A percentile compares a stretch with the other conserved stretches of the same genome.
phyloP scores from a whole-genome alignment of 2,329 filamentous ascomycete species.

The Fusarium beomiforme region DNA sequence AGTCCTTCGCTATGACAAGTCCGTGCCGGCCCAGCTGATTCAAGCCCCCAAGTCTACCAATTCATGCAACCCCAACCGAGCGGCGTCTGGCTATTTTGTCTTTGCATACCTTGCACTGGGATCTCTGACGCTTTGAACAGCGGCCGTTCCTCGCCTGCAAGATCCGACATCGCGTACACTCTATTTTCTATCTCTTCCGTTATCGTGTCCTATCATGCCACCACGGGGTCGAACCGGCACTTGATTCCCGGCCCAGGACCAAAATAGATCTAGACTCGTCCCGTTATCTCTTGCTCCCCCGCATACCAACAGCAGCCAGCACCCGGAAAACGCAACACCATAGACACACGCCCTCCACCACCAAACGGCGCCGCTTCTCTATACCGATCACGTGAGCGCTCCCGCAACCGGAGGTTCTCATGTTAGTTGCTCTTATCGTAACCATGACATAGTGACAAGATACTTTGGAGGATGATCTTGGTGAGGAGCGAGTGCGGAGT shows the following conservation, averaged over 20 bases:
- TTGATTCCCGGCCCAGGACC: slow-evolving; percentile 26
- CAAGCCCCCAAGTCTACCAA: not conserved
- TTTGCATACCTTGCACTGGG: not conserved
- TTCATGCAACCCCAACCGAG: slow-evolving; percentile 10
- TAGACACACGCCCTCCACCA: slow-evolving; percentile 22
- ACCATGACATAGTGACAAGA: slow-evolving; percentile 26
- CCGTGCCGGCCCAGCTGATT: slow-evolving; percentile 20
- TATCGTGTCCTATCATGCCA: slow-evolving; percentile 24
- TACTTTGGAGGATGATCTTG: slow-evolving; percentile 11
- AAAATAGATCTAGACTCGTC: slow-evolving; percentile 15
- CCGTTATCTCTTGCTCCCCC: slow-evolving; percentile 29
- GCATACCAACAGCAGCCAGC: slow-evolving; percentile 4
- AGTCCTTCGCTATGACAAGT: not conserved
- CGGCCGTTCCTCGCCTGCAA: slow-evolving; percentile 3
- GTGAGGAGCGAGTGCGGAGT: slow-evolving; percentile 23
- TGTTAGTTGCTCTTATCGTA: slow-evolving; percentile 32
- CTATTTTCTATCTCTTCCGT: slow-evolving; percentile 1
- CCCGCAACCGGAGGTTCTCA: slow-evolving; percentile 33
- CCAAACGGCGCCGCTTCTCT: not conserved
- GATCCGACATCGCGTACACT: slow-evolving; percentile 16
- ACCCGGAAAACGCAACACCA: not conserved
- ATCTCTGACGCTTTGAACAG: not conserved
- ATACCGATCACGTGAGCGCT: slow-evolving; percentile 38
- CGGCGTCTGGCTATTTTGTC: not conserved
- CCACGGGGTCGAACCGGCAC: slow-evolving; percentile 22